Evolutionary conservation across 1,284 basidiomycete species (phyloP).

Genomic region (Cystobasidiaceae sp.): DNA sequence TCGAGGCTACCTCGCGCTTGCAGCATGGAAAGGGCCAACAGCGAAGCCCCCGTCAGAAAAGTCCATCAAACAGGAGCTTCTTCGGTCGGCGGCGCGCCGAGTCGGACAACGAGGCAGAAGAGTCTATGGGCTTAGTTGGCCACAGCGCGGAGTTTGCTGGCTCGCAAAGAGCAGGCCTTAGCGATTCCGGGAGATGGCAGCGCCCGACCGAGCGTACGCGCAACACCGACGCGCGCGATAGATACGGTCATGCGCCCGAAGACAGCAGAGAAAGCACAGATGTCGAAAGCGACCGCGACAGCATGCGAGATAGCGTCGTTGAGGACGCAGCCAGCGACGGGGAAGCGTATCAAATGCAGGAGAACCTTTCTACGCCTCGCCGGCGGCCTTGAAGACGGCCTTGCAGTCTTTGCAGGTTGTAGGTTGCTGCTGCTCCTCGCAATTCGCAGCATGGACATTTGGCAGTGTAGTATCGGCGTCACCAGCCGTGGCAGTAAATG

Average conservation of each 20-base stretch:
- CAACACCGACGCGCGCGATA: not conserved
- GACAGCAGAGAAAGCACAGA: not conserved
- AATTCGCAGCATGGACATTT: no score
- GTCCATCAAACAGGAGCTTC: not conserved
- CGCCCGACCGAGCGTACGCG: not conserved
- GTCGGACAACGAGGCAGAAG: slow-evolving; percentile 10
- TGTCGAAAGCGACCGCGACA: not conserved
- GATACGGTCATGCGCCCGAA: not conserved
- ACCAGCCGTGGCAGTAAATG: no score
- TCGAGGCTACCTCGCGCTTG: no score
- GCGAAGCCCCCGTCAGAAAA: not conserved
- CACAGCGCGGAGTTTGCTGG: slow-evolving; percentile 16
- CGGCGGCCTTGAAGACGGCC: no score
- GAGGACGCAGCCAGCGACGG: not conserved
- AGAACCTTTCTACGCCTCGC: not conserved
- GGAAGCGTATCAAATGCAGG: slow-evolving; percentile 12
- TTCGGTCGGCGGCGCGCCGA: not conserved
- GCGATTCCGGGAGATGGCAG: not conserved
- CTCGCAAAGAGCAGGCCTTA: not conserved
- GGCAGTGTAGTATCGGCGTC: no score
- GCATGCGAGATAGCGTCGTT: not conserved
- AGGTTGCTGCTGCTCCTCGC: no score
- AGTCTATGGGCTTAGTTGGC: slow-evolving; percentile 3
- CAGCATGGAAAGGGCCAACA: no score
- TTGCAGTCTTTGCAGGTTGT: no score